These are phyloP conservation scores for carrot (Daucus carota) DNA, from an alignment of 129 eudicot genomes.

Conservation along the genomic window DH1_v3.0 NC_030382.2:44806001-44806500, in stretches of 20 bases:
- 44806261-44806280: conserved; percentile 37
- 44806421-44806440: not conserved
- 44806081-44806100: conserved; percentile 46
- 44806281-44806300: conserved; percentile 83
- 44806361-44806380: conserved; percentile 91
- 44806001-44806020: not conserved
- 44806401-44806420: not conserved
- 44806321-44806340: conserved; percentile 86
- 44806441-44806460: not conserved
- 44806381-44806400: conserved; percentile 75
- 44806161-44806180: conserved; percentile 57
- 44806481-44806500: conserved; percentile 85
- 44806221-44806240: conserved; percentile 71
- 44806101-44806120: conserved; percentile 47
- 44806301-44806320: conserved; percentile 66
- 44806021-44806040: not conserved
- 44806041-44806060: not conserved
- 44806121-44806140: conserved; percentile 79
- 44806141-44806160: conserved; percentile 63
- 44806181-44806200: conserved; percentile 77
- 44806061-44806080: conserved; percentile 19
- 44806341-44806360: conserved; percentile 84
- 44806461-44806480: conserved; percentile 17
- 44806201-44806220: conserved; percentile 86
- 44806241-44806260: conserved; percentile 37